Percentiles rank a stretch among this genome's conserved stretches.
Conservation (phyloP, 805 yeast species). For the Cyberlindnera lachancei region DNA sequence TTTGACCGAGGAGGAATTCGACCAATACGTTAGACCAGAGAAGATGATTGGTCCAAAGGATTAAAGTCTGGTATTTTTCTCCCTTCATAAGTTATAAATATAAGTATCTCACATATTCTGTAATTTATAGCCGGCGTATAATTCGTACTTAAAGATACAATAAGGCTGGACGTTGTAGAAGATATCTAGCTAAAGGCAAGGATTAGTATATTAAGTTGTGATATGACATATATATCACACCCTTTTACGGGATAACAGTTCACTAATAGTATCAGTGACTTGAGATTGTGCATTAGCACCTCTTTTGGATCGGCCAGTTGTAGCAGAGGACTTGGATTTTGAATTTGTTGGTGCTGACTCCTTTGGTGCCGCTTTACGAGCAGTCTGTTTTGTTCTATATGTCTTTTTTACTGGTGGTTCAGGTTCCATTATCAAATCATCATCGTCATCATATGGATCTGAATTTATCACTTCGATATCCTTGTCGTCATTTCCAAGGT, state of each 20-base stretch:
- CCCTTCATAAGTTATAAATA: too few relatives aligned
- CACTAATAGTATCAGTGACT: conserved; percentile 1
- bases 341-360: neutral
- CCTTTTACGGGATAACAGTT: conserved; percentile 1
- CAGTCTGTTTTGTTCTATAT: too few relatives aligned
- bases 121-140: too few relatives aligned
- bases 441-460: neutral
- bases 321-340: neutral
- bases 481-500: neutral
- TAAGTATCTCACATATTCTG: too few relatives aligned
- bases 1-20: conserved; percentile 78
- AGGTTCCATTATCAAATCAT: neutral
- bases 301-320: neutral
- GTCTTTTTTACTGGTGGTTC: too few relatives aligned
- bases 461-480: neutral
- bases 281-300: too few relatives aligned
- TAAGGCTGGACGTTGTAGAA: too few relatives aligned
- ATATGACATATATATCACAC: neutral
- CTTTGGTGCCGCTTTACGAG: neutral
- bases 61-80: too few relatives aligned
- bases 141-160: too few relatives aligned
- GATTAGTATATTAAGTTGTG: too few relatives aligned
- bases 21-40: conserved; percentile 96
- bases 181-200: too few relatives aligned
- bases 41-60: conserved; percentile 91